A percentile compares a stretch with the other conserved stretches of the same genome.
Evolutionary conservation across 2,329 filamentous ascomycete species (phyloP).

Genomic region (Pestalotiopsis sp.): DNA sequence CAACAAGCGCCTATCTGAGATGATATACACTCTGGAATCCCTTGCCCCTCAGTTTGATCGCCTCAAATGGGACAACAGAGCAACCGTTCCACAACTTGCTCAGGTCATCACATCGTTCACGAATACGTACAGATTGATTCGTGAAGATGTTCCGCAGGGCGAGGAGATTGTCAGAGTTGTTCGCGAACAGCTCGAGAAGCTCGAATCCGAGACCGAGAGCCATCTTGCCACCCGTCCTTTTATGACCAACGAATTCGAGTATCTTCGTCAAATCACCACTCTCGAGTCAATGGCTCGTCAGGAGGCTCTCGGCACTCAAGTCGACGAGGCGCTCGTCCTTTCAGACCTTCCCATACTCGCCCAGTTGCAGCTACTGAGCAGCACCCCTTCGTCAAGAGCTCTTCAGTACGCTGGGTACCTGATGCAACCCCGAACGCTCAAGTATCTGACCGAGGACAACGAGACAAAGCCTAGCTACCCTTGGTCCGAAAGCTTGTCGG

Average conservation of each 20-base stretch:
- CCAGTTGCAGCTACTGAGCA: constrained; percentile 46
- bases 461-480: constrained; percentile 36
- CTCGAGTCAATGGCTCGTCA: constrained; percentile 37
- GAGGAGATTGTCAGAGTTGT: constrained; percentile 53
- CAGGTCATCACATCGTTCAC: constrained; percentile 58
- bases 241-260: constrained; percentile 58
- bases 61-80: constrained; percentile 60
- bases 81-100: constrained; percentile 53
- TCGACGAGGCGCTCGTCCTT: constrained; percentile 48
- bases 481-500: constrained; percentile 50
- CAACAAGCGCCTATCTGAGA: constrained; percentile 46
- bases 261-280: constrained; percentile 54
- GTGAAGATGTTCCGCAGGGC: constrained; percentile 44
- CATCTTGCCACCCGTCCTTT: constrained; percentile 49
- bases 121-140: constrained; percentile 58
- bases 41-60: constrained; percentile 63
- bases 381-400: constrained; percentile 38
- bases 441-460: constrained; percentile 14
- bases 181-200: constrained; percentile 50
- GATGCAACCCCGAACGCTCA: constrained; percentile 27
- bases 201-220: constrained; percentile 29
- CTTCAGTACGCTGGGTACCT: constrained; percentile 54
- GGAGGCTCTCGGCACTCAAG: constrained; percentile 23
- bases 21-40: constrained; percentile 53
- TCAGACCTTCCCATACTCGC: constrained; percentile 46